A percentile compares a stretch with the other conserved stretches of the same genome.
Evolutionary conservation across 2,329 filamentous ascomycete species (phyloP).

Genomic region (Ophiocordyceps sinensis): DNA sequence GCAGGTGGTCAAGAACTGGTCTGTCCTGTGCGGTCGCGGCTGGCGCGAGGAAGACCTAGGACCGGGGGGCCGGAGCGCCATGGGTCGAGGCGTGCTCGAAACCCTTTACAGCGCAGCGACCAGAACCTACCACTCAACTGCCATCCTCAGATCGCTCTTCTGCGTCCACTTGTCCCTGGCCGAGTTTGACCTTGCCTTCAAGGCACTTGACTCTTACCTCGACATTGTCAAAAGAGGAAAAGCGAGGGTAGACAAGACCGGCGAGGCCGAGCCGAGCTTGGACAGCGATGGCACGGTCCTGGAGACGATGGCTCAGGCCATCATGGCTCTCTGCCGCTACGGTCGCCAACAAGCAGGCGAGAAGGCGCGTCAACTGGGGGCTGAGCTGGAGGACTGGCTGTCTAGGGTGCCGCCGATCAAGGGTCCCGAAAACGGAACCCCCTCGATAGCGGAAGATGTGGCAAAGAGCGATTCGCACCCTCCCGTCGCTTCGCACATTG

Average conservation of each 20-base stretch:
- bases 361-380: conserved; percentile 58
- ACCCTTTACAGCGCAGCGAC: conserved; percentile 81
- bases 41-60: conserved; percentile 76
- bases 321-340: conserved; percentile 70
- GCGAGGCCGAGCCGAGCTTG: conserved; percentile 53
- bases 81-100: conserved; percentile 68
- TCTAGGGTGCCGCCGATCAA: conserved; percentile 35
- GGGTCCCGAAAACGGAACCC: conserved; percentile 12
- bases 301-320: conserved; percentile 64
- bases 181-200: conserved; percentile 84
- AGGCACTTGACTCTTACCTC: conserved; percentile 82
- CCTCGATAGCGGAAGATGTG: conserved; percentile 14
- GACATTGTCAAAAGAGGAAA: conserved; percentile 79
- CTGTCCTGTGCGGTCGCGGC: conserved; percentile 58
- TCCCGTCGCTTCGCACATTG: conserved; percentile 39
- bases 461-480: conserved; percentile 20
- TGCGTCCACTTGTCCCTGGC: conserved; percentile 74
- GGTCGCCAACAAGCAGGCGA: conserved; percentile 61
- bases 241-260: conserved; percentile 66
- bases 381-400: conserved; percentile 62
- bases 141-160: conserved; percentile 76
- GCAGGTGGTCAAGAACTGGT: conserved; percentile 74
- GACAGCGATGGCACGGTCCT: conserved; percentile 69
- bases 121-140: conserved; percentile 89
- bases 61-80: conserved; percentile 59